Evolutionary conservation across 1,284 basidiomycete genomes (phyloP).

Genomic region (Cutaneotrichosporon sp.): DNA sequence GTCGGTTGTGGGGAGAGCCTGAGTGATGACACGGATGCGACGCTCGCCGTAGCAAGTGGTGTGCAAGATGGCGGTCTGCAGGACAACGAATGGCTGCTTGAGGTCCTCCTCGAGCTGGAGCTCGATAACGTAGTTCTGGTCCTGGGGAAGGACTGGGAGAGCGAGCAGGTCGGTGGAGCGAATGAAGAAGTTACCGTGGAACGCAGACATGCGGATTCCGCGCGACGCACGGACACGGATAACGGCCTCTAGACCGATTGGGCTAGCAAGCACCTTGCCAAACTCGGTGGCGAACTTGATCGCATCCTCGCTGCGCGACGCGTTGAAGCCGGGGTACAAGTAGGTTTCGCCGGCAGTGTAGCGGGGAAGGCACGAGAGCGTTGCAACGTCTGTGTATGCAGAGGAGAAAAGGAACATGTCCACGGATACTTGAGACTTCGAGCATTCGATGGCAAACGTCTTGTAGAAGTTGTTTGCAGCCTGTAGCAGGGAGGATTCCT

Average conservation of each 20-base stretch:
- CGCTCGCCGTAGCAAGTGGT: slow-evolving; percentile 95
- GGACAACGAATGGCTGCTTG: slow-evolving; percentile 84
- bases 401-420: slow-evolving; percentile 99
- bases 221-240: slow-evolving; percentile 94
- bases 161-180: slow-evolving; percentile 95
- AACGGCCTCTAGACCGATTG: slow-evolving; percentile 94
- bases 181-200: slow-evolving; percentile 99
- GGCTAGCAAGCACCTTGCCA: slow-evolving; percentile 83
- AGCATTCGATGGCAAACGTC: slow-evolving; percentile 98
- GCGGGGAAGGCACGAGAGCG: slow-evolving; percentile 71
- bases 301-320: slow-evolving; percentile 86
- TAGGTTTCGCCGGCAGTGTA: slow-evolving; percentile 98
- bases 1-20: slow-evolving; percentile 86
- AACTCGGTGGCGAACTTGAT: slow-evolving; percentile 98
- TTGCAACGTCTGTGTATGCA: slow-evolving; percentile 92
- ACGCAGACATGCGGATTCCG: slow-evolving; percentile 91
- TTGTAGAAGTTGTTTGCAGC: slow-evolving; percentile 94
- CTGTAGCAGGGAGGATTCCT: slow-evolving; percentile 84
- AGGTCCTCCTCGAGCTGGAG: slow-evolving; percentile 95
- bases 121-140: slow-evolving; percentile 96
- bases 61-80: slow-evolving; percentile 94
- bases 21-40: slow-evolving; percentile 90
- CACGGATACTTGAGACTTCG: slow-evolving; percentile 91
- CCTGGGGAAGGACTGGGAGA: slow-evolving; percentile 91
- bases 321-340: slow-evolving; percentile 98